Conservation (phyloP, 164 flowering plant species). For the Kingdonia uniflora region DNA sequence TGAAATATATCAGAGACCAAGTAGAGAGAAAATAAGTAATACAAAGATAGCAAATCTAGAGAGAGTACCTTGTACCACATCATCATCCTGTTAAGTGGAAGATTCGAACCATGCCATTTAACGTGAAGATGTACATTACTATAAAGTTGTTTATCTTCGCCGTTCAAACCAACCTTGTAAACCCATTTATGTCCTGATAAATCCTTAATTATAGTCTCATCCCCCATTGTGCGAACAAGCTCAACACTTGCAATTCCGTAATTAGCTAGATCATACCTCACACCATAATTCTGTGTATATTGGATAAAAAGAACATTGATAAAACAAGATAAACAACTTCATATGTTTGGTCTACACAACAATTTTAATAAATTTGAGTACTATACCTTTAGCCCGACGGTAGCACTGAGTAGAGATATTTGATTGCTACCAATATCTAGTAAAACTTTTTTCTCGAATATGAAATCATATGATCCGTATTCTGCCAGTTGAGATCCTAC, state of each 20-base stretch:
- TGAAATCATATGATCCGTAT: conserved; percentile 5
- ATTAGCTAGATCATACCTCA: conserved; percentile 22
- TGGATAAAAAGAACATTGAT: not conserved
- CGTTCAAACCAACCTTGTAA: conserved; percentile 37
- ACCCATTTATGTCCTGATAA: conserved; percentile 39
- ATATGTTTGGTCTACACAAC: no score
- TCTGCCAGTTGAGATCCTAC: conserved; percentile 42
- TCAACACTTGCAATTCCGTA: conserved; percentile 33
- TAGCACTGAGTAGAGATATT: conserved; percentile 47
- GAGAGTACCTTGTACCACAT: conserved; percentile 7
- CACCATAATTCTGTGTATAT: conserved; percentile 46
- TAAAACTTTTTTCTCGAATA: conserved; percentile 23
- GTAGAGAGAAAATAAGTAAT: not conserved
- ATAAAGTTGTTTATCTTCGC: conserved; percentile 22
- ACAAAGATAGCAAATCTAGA: not conserved
- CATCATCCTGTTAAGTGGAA: conserved; percentile 28
- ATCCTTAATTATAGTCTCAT: conserved; percentile 22
- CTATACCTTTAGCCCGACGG: conserved; percentile 32
- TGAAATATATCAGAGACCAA: not conserved
- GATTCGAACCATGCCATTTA: conserved; percentile 21
- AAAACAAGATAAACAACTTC: not conserved
- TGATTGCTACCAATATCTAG: conserved; percentile 33
- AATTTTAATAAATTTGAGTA: not conserved
- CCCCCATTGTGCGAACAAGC: conserved; percentile 24
- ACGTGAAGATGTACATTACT: conserved; percentile 2